These are phyloP conservation scores for Phytophthora chlamydospora DNA, from an alignment of 352 stramenopile genomes.

Conservation along the genomic window DNA sequence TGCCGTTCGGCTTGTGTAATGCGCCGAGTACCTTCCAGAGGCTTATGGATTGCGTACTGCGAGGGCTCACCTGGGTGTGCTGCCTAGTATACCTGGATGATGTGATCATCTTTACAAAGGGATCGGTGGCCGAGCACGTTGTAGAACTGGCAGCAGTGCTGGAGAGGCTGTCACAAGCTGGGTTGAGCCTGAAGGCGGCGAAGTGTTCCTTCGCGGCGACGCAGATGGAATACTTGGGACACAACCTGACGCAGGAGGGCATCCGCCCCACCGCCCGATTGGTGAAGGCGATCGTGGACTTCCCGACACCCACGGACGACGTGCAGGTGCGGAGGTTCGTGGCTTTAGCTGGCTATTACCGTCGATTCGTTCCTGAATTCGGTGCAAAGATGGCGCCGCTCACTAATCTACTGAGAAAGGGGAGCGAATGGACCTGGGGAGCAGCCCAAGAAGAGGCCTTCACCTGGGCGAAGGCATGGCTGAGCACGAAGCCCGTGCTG, in stretches of 20 bases:
- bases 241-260: constrained; percentile 10
- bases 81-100: constrained; percentile 35
- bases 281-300: neutral
- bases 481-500: too few species aligned
- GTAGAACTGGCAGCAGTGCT: constrained; percentile 26
- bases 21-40: neutral
- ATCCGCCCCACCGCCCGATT: neutral
- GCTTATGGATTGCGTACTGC: constrained; percentile 29
- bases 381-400: too few species aligned
- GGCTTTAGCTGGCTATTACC: too few species aligned
- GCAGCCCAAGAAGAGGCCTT: too few species aligned
- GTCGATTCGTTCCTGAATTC: too few species aligned
- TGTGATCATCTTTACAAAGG: constrained; percentile 28
- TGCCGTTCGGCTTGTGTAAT: constrained; percentile 26
- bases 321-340: constrained; percentile 21
- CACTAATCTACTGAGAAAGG: too few species aligned
- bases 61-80: constrained; percentile 21
- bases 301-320: constrained; percentile 6
- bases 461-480: too few species aligned
- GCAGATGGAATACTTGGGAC: constrained; percentile 27
- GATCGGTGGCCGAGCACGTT: constrained; percentile 9
- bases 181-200: constrained; percentile 9
- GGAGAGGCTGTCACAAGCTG: constrained; percentile 6
- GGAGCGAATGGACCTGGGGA: too few species aligned
- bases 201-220: constrained; percentile 26